phyloP scores from a whole-genome alignment of 352 stramenopile species.

The Blastocystis sp. region DNA sequence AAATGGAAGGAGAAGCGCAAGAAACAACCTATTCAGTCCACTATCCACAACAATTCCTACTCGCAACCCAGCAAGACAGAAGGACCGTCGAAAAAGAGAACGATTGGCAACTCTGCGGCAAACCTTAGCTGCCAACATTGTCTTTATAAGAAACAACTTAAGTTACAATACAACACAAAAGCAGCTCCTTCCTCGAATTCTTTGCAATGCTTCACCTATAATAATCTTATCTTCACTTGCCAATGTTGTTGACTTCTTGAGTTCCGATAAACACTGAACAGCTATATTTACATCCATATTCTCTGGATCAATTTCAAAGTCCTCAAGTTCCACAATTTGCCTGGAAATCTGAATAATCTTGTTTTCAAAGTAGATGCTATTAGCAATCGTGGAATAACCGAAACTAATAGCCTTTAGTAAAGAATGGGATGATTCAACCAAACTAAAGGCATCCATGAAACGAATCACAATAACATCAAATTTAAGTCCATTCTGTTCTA shows the following conservation, averaged over 20 bases:
- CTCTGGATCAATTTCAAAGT: neutral
- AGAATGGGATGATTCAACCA: neutral
- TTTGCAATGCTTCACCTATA: neutral
- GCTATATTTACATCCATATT: neutral
- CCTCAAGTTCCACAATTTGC: slow-evolving; percentile 33
- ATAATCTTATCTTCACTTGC: neutral
- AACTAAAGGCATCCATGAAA: slow-evolving; percentile 39
- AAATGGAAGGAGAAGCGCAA: neutral
- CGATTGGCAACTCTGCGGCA: too few species aligned
- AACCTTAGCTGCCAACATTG: neutral
- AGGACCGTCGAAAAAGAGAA: too few species aligned
- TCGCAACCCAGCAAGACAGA: too few species aligned
- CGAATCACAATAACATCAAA: slow-evolving; percentile 24
- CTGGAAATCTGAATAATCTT: slow-evolving; percentile 5
- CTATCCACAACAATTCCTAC: too few species aligned
- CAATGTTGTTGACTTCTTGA: neutral
- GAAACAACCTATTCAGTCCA: too few species aligned
- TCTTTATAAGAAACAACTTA: neutral
- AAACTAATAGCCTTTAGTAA: slow-evolving; percentile 16
- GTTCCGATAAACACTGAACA: neutral
- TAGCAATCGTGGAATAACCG: slow-evolving; percentile 14
- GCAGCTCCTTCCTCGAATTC: neutral
- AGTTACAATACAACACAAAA: neutral
- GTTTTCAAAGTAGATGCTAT: slow-evolving; percentile 46
- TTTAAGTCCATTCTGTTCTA: neutral